phyloP scores from a whole-genome alignment of 1,284 basidiomycete genomes.

The Malassezia brasiliensis region DNA sequence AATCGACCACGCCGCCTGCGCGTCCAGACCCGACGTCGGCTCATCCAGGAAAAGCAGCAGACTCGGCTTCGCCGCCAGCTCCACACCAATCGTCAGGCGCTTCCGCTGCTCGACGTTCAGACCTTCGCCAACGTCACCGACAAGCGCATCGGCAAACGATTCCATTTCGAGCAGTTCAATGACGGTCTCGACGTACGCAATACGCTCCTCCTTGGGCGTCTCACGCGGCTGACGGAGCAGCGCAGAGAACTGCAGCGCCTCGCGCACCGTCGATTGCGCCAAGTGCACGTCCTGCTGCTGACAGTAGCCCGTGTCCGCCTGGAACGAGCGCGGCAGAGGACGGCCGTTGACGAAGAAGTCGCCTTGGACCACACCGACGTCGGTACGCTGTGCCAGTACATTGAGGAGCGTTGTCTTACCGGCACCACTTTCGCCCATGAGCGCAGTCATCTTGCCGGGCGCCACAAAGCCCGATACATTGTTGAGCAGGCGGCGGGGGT shows the following conservation, averaged over 20 bases:
- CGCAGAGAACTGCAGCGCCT: conserved; percentile 36
- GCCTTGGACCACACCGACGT: conserved; percentile 29
- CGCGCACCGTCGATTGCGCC: conserved; percentile 27
- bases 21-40: conserved; percentile 37
- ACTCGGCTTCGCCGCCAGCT: conserved; percentile 37
- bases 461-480: conserved; percentile 50
- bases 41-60: conserved; percentile 42
- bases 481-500: conserved; percentile 28
- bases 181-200: conserved; percentile 34
- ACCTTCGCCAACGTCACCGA: conserved; percentile 30
- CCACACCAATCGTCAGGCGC: conserved; percentile 35
- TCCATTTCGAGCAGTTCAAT: conserved; percentile 36
- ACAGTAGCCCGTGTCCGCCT: conserved; percentile 31
- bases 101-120: conserved; percentile 38
- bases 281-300: conserved; percentile 38
- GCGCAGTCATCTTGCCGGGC: conserved; percentile 33
- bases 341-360: conserved; percentile 26
- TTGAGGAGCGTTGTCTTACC: conserved; percentile 41
- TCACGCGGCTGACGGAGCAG: conserved; percentile 31
- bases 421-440: conserved; percentile 41
- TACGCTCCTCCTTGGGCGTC: conserved; percentile 24
- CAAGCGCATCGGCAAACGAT: conserved; percentile 30
- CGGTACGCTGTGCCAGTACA: conserved; percentile 30
- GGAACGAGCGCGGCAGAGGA: conserved; percentile 29
- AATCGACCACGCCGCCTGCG: conserved; percentile 29